A percentile compares a stretch with the other conserved stretches of the same genome.
Conservation (phyloP, 192 early-diverging fungal genomes). For the Martensiomyces pterosporus region DNA sequence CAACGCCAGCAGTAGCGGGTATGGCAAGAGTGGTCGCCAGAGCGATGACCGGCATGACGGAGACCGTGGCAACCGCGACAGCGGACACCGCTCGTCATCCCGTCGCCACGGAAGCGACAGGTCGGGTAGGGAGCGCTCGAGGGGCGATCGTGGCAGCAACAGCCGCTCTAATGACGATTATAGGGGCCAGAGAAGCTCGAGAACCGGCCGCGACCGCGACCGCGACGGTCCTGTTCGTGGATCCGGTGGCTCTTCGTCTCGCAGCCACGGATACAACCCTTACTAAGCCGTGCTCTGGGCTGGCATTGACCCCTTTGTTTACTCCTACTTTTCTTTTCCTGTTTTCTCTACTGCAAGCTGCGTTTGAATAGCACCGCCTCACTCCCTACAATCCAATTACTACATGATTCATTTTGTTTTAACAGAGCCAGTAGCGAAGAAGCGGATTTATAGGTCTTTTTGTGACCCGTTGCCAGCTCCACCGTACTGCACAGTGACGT, state of each 20-base stretch:
- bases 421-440: too few relatives aligned
- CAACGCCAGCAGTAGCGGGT: constrained; percentile 10
- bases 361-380: too few relatives aligned
- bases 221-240: constrained; percentile 42
- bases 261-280: constrained; percentile 35
- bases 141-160: constrained; percentile 4
- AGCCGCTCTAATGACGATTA: constrained; percentile 25
- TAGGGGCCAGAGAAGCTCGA: constrained; percentile 13
- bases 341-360: neutral
- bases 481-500: constrained; percentile 39
- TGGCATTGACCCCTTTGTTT: too few relatives aligned
- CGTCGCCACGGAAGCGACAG: constrained; percentile 28
- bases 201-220: constrained; percentile 18
- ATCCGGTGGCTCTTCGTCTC: constrained; percentile 24
- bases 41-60: constrained; percentile 12
- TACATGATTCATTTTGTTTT: too few relatives aligned
- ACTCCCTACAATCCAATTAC: too few relatives aligned
- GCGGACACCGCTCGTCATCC: constrained; percentile 31
- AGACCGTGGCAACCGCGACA: constrained; percentile 17
- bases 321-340: neutral
- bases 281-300: too few relatives aligned
- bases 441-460: too few relatives aligned
- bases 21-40: neutral
- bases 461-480: constrained; percentile 2
- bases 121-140: constrained; percentile 29